Evolutionary conservation across 257 asterid genomes (phyloP).

Genomic region (Jacaranda mimosifolia): DNA sequence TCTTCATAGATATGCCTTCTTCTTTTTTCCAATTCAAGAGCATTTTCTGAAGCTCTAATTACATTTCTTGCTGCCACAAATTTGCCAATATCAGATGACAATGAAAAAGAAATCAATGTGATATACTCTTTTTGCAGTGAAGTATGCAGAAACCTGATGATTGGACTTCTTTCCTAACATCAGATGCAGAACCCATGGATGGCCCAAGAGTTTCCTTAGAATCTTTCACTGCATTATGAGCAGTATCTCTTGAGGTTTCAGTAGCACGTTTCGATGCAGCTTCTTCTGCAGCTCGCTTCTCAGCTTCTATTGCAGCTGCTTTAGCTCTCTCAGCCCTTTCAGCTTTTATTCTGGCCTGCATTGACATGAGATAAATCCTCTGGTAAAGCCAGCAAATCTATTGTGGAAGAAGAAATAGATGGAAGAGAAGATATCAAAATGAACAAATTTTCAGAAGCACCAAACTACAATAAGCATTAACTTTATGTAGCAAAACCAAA

Average conservation of each 20-base stretch:
- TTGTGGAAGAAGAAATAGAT: neutral
- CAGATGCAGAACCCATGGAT: slow-evolving; percentile 39
- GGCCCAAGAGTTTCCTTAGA: slow-evolving; percentile 39
- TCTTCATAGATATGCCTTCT: slow-evolving; percentile 59
- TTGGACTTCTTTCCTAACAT: slow-evolving; percentile 42
- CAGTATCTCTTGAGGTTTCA: slow-evolving; percentile 42
- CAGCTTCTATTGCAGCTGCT: slow-evolving; percentile 69
- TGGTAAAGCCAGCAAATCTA: slow-evolving; percentile 7
- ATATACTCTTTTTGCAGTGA: slow-evolving; percentile 5
- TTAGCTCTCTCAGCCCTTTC: slow-evolving; percentile 69
- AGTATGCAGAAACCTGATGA: slow-evolving; percentile 54
- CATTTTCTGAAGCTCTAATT: slow-evolving; percentile 70
- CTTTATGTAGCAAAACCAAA: slow-evolving; percentile 22
- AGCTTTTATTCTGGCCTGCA: slow-evolving; percentile 76
- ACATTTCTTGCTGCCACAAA: slow-evolving; percentile 55
- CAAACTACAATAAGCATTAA: slow-evolving; percentile 6
- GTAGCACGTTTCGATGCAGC: slow-evolving; percentile 56
- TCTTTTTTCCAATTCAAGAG: slow-evolving; percentile 73
- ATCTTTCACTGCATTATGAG: slow-evolving; percentile 39
- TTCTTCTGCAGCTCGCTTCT: slow-evolving; percentile 70
- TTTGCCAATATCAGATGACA: slow-evolving; percentile 37
- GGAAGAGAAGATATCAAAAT: slow-evolving; percentile 12
- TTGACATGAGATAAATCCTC: slow-evolving; percentile 36
- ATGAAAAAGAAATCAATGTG: slow-evolving; percentile 14
- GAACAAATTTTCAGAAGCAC: slow-evolving; percentile 23